Evolutionary conservation across 345 rosid genomes (phyloP).

Genomic region (Salix dunnii): DNA sequence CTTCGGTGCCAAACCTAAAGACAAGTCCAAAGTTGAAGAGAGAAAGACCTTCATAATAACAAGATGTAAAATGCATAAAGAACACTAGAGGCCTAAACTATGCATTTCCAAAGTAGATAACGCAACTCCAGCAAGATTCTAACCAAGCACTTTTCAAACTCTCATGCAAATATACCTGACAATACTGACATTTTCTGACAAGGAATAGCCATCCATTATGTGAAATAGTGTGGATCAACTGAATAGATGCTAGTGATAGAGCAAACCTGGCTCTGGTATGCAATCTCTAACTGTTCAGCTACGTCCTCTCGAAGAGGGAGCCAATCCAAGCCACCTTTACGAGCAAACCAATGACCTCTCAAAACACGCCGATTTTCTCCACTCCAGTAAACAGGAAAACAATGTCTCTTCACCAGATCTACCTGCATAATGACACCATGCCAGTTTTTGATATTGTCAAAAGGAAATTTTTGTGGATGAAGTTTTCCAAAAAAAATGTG

Average conservation of each 20-base stretch:
- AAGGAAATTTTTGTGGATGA: background rate
- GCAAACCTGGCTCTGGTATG: constrained; percentile 72
- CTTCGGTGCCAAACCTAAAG: constrained; percentile 93
- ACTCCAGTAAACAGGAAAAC: constrained; percentile 93
- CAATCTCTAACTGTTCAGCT: constrained; percentile 83
- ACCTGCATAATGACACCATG: constrained; percentile 50
- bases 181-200: background rate
- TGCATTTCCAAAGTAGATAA: constrained; percentile 1
- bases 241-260: background rate
- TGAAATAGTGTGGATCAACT: background rate
- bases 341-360: constrained; percentile 98
- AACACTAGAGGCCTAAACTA: background rate
- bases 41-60: background rate
- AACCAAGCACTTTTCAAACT: background rate
- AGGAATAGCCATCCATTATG: background rate
- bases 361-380: constrained; percentile 95
- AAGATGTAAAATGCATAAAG: background rate
- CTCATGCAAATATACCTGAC: background rate
- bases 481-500: background rate
- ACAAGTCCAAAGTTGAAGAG: constrained; percentile 15
- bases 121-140: background rate
- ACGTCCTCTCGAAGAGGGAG: constrained; percentile 90
- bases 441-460: background rate
- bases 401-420: constrained; percentile 74
- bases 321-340: constrained; percentile 94